Evolutionary conservation across 139 green algal genomes (phyloP), one percentile per base, ranked within the genome.

Genomic region (Penium margaritaceum): DNA sequence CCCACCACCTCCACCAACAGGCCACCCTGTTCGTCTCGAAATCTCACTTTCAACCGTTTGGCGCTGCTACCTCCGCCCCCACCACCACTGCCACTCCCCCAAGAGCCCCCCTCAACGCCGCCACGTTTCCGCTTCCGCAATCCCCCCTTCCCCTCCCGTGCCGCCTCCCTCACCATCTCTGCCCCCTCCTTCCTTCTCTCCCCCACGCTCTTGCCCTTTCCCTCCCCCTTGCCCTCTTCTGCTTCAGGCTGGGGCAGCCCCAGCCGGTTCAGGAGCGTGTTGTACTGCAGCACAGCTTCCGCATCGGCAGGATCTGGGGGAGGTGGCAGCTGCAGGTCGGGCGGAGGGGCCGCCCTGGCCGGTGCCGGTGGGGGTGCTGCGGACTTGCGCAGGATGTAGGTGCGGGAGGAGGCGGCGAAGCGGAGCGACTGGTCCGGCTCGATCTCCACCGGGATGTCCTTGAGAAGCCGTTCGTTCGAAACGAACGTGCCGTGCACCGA

Each of bases 401-500:
- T 66, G 21, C 73, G 55, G 17, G 73, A 78, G 33, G 73, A 80
- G 55, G 73, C 73, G 7, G 65, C 73, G 38, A 80, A 80, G 30
- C 65, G 47, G 17, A 80, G 37, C 1, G 73, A 80, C 35, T 75
- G 66, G 41, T 67, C 73, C 19, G 51, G 30, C 38, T 80, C 73
- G 5, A 80, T 30, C 58, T 80, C 73, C 29, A 67, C 51, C 5
- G 73, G 73, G 19, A 37, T 54, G 21, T 80, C 73, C 35, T 76
- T 80, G 33, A 29, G 15, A 19, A 80, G 63, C 1, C 73, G 73
- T 30, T 80, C 73, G 37, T 72, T 80, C 14, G 73, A 80, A 21
- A 80, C 73, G 51, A 78, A 80, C 19, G 73, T 80, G 33, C 73
- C 73, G 43, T 80, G 73, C 5, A 58, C 73, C 17, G 73, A 80